Conservation (phyloP, 352 stramenopile genomes). For the Halophytophthora batemanensis region DNA sequence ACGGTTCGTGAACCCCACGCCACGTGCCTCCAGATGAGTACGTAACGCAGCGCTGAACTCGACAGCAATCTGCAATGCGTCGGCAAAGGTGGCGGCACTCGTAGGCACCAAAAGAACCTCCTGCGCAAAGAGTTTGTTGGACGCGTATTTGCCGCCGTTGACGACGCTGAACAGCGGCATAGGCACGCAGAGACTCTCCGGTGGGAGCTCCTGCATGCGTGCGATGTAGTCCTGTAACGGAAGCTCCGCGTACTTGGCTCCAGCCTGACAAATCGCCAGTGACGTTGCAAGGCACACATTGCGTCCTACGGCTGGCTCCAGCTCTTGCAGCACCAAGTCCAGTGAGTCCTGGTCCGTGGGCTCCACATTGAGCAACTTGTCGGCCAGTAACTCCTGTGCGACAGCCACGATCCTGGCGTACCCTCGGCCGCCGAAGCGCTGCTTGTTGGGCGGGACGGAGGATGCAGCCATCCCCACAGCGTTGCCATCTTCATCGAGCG, state of each 20-base stretch:
- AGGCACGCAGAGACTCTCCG: constrained; percentile 47
- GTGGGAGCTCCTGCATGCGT: constrained; percentile 34
- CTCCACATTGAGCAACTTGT: constrained; percentile 40
- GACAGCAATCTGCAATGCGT: constrained; percentile 55
- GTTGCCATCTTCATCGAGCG: constrained; percentile 2
- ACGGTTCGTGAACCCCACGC: constrained; percentile 57
- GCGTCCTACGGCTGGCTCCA: constrained; percentile 47
- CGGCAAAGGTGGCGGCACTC: constrained; percentile 51
- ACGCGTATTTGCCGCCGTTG: constrained; percentile 58
- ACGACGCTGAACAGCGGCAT: constrained; percentile 77
- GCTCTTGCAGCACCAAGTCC: constrained; percentile 29
- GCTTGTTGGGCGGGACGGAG: constrained; percentile 25
- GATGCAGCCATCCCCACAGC: not conserved
- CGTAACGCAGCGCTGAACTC: constrained; percentile 43
- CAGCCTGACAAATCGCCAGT: constrained; percentile 57
- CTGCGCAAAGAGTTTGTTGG: constrained; percentile 67
- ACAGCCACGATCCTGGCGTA: constrained; percentile 34
- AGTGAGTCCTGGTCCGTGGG: constrained; percentile 46
- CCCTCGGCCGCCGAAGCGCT: constrained; percentile 38
- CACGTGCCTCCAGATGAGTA: constrained; percentile 43
- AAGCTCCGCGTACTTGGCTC: constrained; percentile 54
- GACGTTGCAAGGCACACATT: constrained; percentile 63
- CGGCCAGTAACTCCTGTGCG: constrained; percentile 33
- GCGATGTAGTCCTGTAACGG: constrained; percentile 57
- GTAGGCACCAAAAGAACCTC: constrained; percentile 58